These are phyloP conservation scores for Curvularia verruculosa DNA, from an alignment of 2,329 filamentous ascomycete species.

Conservation along the genomic window DNA sequence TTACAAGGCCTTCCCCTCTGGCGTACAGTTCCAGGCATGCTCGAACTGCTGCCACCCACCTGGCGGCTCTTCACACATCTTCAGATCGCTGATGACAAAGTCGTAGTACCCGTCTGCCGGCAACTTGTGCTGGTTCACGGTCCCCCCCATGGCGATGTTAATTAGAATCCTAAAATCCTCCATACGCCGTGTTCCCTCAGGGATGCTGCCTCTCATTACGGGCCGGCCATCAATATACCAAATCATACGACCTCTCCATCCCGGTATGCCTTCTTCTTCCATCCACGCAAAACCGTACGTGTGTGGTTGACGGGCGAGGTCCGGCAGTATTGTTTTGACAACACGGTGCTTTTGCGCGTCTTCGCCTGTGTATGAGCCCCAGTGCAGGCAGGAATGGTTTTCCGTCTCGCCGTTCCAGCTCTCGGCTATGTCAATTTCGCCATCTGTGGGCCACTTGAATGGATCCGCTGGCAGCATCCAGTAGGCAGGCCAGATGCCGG, in stretches of 20 bases:
- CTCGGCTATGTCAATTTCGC: constrained; percentile 66
- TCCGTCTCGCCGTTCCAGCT: constrained; percentile 64
- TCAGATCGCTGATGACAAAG: constrained; percentile 60
- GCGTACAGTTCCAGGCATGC: constrained; percentile 54
- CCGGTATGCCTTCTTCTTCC: constrained; percentile 51
- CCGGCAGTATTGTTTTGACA: constrained; percentile 57
- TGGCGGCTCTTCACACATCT: constrained; percentile 59
- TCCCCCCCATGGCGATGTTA: constrained; percentile 68
- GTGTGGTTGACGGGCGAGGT: constrained; percentile 56
- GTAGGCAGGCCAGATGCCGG: constrained; percentile 67
- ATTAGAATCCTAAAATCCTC: constrained; percentile 63
- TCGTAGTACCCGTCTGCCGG: constrained; percentile 63
- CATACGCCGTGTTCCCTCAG: constrained; percentile 60
- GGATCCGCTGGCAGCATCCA: constrained; percentile 66
- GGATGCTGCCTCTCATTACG: constrained; percentile 64
- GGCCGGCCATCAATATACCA: constrained; percentile 66
- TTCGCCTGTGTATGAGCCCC: constrained; percentile 61
- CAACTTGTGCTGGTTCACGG: constrained; percentile 60
- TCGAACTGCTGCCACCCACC: constrained; percentile 64
- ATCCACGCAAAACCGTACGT: constrained; percentile 65
- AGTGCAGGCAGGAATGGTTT: constrained; percentile 65
- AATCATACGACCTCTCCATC: constrained; percentile 56
- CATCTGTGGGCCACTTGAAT: constrained; percentile 64
- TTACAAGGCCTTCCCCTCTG: constrained; percentile 43
- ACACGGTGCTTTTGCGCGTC: constrained; percentile 65